These are phyloP conservation scores for Nannochloropsis oceanica DNA, from an alignment of 108 stramenopile genomes.

Conservation along the genomic window DNA sequence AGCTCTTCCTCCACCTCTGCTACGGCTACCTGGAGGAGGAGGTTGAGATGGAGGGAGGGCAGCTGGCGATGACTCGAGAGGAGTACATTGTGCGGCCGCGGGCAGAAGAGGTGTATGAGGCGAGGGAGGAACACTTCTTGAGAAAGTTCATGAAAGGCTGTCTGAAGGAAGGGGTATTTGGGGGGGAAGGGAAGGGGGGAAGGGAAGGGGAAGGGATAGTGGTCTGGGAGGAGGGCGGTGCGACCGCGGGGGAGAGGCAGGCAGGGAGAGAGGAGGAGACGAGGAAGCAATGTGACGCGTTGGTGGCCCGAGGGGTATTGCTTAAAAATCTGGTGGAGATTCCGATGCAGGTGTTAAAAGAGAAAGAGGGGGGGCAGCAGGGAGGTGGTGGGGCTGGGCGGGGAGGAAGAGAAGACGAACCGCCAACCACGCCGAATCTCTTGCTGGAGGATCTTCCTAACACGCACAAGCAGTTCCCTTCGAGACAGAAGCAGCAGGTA, in stretches of 20 bases:
- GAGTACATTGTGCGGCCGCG: neutral
- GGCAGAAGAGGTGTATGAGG: neutral
- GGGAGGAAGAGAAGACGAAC: neutral
- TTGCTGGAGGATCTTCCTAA: neutral
- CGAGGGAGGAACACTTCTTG: neutral
- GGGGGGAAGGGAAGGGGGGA: neutral
- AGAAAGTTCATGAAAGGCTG: neutral
- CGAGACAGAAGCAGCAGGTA: neutral
- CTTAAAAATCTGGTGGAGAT: neutral
- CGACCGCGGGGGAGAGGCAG: neutral
- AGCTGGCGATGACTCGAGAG: neutral
- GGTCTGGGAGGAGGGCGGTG: neutral
- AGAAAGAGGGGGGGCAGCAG: neutral
- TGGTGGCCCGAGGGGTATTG: neutral
- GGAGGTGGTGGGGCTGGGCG: neutral
- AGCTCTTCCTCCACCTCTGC: neutral
- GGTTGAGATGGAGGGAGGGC: neutral
- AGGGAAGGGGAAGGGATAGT: neutral
- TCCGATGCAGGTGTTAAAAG: neutral
- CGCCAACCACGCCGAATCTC: neutral
- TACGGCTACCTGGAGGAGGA: neutral
- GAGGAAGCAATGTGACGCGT: neutral
- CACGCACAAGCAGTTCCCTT: neutral
- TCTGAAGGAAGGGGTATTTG: neutral
- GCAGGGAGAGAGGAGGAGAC: neutral